Evolutionary conservation across 2,329 filamentous ascomycete species (phyloP).

Genomic region (Alternaria alternata): DNA sequence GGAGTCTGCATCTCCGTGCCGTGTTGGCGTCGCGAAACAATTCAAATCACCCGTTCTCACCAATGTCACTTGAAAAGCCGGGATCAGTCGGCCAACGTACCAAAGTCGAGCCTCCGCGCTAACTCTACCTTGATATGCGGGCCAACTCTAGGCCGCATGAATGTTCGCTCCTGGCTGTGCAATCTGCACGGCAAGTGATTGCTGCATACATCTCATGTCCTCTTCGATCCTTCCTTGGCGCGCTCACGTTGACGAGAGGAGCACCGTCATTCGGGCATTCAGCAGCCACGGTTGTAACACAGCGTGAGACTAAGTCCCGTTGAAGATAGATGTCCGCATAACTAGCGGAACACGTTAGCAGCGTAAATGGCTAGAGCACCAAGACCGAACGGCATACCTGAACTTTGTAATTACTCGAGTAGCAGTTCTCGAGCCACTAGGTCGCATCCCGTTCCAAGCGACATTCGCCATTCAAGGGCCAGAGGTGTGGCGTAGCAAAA

Average conservation of each 20-base stretch:
- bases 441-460: not conserved
- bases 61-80: not conserved
- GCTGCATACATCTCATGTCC: not conserved
- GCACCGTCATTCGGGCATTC: not conserved
- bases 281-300: conserved; percentile 8
- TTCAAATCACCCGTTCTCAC: not conserved
- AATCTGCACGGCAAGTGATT: not conserved
- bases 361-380: not conserved
- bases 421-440: not conserved
- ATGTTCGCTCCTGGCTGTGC: not conserved
- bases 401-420: conserved; percentile 8
- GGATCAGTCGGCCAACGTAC: conserved; percentile 3
- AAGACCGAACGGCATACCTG: not conserved
- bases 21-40: not conserved
- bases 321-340: not conserved
- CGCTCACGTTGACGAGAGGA: not conserved
- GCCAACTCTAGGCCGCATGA: not conserved
- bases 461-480: conserved; percentile 3
- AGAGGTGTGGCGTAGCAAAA: conserved; percentile 16
- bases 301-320: not conserved
- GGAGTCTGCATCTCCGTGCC: not conserved
- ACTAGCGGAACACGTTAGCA: not conserved
- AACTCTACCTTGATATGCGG: not conserved
- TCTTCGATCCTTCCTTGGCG: not conserved
- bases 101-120: not conserved